phyloP scores from a whole-genome alignment of 2,329 filamentous ascomycete species.

The Diaporthe citriasiana region DNA sequence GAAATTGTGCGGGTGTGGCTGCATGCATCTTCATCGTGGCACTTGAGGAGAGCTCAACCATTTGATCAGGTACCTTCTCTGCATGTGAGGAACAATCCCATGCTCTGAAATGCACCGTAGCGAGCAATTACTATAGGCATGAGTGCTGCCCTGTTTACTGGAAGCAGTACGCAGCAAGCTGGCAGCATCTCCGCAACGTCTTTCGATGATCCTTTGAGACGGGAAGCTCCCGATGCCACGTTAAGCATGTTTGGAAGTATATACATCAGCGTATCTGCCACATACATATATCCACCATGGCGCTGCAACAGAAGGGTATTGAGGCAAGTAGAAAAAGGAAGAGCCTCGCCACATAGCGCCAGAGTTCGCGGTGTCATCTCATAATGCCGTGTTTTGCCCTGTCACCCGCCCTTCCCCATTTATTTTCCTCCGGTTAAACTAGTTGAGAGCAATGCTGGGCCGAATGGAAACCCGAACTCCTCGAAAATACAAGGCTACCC shows the following conservation, averaged over 20 bases:
- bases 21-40: background rate
- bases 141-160: background rate
- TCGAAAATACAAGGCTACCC: conserved; percentile 7
- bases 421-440: background rate
- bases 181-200: background rate
- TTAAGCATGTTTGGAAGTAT: background rate
- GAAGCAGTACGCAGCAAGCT: background rate
- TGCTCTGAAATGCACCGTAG: too few species aligned
- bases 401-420: background rate
- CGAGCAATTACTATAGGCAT: background rate
- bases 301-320: background rate
- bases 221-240: background rate
- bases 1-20: background rate
- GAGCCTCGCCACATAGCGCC: background rate
- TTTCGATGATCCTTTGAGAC: background rate
- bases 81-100: background rate
- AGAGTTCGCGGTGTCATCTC: background rate
- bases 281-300: background rate
- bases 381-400: background rate
- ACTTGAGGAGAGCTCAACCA: background rate
- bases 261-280: background rate
- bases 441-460: background rate
- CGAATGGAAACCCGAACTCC: background rate
- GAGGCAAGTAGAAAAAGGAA: background rate
- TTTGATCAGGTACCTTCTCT: background rate